phyloP scores from a whole-genome alignment of 768 basidiomycete genomes.

The Termitomyces sp. region DNA sequence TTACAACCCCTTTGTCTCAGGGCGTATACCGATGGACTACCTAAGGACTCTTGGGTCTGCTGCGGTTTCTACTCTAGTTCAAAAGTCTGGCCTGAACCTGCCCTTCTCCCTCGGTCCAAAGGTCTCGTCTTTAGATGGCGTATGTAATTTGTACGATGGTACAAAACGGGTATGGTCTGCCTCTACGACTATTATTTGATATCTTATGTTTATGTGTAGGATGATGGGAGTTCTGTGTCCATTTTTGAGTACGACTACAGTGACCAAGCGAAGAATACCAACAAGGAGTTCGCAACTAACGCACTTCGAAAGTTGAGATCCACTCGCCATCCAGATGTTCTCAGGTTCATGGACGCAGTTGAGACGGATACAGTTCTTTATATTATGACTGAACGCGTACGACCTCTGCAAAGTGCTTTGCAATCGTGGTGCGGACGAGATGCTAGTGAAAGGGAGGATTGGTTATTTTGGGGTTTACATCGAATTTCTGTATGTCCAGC shows the following conservation, averaged over 20 bases:
- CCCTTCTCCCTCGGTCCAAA: slow-evolving; percentile 83
- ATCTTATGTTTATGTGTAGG: slow-evolving; percentile 42
- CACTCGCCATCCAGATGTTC: slow-evolving; percentile 91
- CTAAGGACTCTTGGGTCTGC: slow-evolving; percentile 76
- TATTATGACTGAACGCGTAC: slow-evolving; percentile 93
- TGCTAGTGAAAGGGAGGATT: slow-evolving; percentile 72
- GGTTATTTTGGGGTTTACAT: slow-evolving; percentile 92
- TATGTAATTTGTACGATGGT: slow-evolving; percentile 86
- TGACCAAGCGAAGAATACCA: slow-evolving; percentile 49
- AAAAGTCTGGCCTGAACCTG: slow-evolving; percentile 86
- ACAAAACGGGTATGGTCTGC: slow-evolving; percentile 65
- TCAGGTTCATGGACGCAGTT: slow-evolving; percentile 91
- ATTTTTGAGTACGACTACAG: slow-evolving; percentile 89
- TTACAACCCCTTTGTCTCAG: not conserved
- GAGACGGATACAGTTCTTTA: slow-evolving; percentile 85
- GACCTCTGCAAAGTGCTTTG: slow-evolving; percentile 62
- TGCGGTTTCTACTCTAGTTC: slow-evolving; percentile 86
- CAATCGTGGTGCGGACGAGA: slow-evolving; percentile 57
- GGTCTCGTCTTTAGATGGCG: slow-evolving; percentile 59
- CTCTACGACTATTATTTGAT: not conserved
- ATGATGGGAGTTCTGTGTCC: slow-evolving; percentile 80
- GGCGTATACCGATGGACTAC: slow-evolving; percentile 59
- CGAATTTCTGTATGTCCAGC: slow-evolving; percentile 69
- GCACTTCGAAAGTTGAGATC: slow-evolving; percentile 85
- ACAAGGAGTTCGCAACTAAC: slow-evolving; percentile 80